phyloP scores from a whole-genome alignment of 108 stramenopile species.

The Fistulifera pelliculosa region DNA sequence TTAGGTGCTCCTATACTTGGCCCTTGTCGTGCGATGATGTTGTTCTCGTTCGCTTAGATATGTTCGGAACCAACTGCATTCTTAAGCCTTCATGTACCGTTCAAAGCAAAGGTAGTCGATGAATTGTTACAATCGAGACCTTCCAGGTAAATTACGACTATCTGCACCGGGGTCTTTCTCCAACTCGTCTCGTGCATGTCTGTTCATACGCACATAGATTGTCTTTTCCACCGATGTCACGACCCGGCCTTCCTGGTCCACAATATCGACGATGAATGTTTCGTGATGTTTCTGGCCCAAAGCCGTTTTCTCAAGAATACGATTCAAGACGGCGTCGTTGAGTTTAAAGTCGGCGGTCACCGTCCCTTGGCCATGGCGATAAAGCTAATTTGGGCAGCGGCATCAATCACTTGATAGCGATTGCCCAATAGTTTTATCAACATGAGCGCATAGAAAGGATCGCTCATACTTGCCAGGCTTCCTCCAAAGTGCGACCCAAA shows the following conservation, averaged over 20 bases:
- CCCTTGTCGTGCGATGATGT: too few species aligned
- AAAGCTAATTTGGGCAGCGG: conserved; percentile 7
- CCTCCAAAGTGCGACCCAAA: conserved; percentile 14
- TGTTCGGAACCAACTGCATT: too few species aligned
- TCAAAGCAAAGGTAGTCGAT: too few species aligned
- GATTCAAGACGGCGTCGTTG: conserved; percentile 6
- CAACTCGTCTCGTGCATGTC: too few species aligned
- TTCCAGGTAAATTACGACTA: too few species aligned
- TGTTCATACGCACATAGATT: conserved; percentile 1
- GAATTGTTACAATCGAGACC: too few species aligned
- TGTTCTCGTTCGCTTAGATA: too few species aligned
- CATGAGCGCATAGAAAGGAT: conserved; percentile 10
- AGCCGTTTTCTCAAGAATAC: neutral
- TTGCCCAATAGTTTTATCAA: conserved; percentile 4
- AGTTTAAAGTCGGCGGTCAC: conserved; percentile 10
- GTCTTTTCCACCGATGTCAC: conserved; percentile 10
- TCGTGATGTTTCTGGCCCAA: neutral
- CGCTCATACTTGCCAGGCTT: conserved; percentile 5
- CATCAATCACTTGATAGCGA: conserved; percentile 12
- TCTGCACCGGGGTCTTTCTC: too few species aligned
- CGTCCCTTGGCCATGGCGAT: conserved; percentile 6
- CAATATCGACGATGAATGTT: conserved; percentile 5
- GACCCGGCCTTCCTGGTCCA: conserved; percentile 4
- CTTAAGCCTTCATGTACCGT: too few species aligned
- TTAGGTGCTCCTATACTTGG: too few species aligned